Evolutionary conservation across 2,329 filamentous ascomycete genomes (phyloP), one percentile per base, ranked within the genome.

Genomic region (Beauveria asiatica): DNA sequence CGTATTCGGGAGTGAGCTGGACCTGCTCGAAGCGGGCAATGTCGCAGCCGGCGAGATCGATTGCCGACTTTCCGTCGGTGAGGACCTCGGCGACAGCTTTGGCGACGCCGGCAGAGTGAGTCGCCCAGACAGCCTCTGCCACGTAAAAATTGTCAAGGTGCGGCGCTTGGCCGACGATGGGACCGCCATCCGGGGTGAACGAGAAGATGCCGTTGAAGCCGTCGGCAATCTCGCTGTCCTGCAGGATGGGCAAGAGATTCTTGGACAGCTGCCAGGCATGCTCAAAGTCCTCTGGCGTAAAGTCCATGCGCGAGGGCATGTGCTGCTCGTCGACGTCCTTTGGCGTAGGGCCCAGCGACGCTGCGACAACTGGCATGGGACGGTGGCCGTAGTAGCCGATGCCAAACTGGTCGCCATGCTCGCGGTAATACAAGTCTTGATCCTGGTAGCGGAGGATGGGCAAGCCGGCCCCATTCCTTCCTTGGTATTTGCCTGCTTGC

Each of bases 121-220:
- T 87, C 1, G 86, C 84, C 84, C 84, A 87, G 0, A 87, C 83
- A 5, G 84, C 84, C 65, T 87, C 84, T 0, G 84, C 84, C 1
- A 87, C 82, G 64, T 78, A 86, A 70, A 87, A 86, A 13, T 82
- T 82, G 50, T 85, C 80, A 0, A 87, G 69, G 16, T 76, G 77
- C 7, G 84, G 83, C 0, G 82, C 75, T 65, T 81, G 77, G 3
- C 84, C 84, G 2, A 87, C 74, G 0, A 87, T 74, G 0, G 84
- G 80, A 0, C 82, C 83, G 1, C 84, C 83, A 57, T 87, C 84
- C 0, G 84, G 84, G 0, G 84, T 87, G 66, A 87, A 87, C 0
- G 84, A 87, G 69, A 87, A 83, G 65, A 87, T 78, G 3, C 84
- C 84, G 65, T 87, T 87, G 75, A 87, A 87, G 0, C 83, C 84